Conservation (phyloP, 1,284 basidiomycete species). For the Bjerkandera adusta region DNA sequence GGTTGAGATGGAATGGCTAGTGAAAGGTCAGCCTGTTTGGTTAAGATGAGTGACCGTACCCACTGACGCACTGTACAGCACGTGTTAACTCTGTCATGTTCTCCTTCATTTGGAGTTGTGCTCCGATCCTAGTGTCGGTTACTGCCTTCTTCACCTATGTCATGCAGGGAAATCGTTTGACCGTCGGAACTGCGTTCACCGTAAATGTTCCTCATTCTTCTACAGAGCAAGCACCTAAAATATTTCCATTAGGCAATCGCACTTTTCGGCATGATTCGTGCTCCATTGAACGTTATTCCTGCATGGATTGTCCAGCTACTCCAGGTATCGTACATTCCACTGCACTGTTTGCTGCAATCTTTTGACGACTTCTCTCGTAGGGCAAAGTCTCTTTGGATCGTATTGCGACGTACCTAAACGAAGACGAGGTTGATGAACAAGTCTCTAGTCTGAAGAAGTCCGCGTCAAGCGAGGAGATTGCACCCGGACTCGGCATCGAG, state of each 20-base stretch:
- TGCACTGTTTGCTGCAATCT: slow-evolving; percentile 3
- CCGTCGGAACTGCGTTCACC: slow-evolving; percentile 69
- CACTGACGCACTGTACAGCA: slow-evolving; percentile 34
- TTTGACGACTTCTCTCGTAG: slow-evolving; percentile 36
- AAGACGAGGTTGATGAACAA: slow-evolving; percentile 64
- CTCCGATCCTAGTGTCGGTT: slow-evolving; percentile 69
- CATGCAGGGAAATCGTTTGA: slow-evolving; percentile 60
- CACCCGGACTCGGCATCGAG: slow-evolving; percentile 57
- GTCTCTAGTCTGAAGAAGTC: slow-evolving; percentile 37
- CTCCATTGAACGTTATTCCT: slow-evolving; percentile 71
- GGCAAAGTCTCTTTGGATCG: slow-evolving; percentile 77
- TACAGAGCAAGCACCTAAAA: too few species aligned
- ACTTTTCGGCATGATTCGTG: slow-evolving; percentile 66
- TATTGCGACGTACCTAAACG: slow-evolving; percentile 77
- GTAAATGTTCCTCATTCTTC: slow-evolving; percentile 34
- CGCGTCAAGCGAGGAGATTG: slow-evolving; percentile 26
- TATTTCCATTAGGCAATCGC: slow-evolving; percentile 51
- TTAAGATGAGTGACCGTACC: not conserved
- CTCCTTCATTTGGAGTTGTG: slow-evolving; percentile 58
- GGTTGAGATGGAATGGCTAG: slow-evolving; percentile 67
- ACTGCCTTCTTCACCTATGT: slow-evolving; percentile 67
- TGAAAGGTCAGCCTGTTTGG: slow-evolving; percentile 45
- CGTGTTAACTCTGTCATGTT: slow-evolving; percentile 67
- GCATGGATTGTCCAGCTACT: slow-evolving; percentile 62
- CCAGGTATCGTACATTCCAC: slow-evolving; percentile 36